phyloP scores from a whole-genome alignment of 2,329 filamentous ascomycete species.

The Alternaria burnsii region DNA sequence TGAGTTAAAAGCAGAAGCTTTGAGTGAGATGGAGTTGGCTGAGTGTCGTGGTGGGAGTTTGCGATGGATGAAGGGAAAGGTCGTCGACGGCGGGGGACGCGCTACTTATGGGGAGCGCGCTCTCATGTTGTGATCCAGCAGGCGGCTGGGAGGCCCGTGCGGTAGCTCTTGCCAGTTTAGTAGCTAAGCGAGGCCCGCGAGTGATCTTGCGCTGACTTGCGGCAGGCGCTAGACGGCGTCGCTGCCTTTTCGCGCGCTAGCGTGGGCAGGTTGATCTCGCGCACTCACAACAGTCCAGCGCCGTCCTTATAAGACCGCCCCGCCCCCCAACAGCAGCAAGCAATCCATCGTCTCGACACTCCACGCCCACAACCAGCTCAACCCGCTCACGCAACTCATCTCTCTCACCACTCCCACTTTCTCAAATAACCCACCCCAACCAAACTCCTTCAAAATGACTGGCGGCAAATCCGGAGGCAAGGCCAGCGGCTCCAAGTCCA shows the following conservation, averaged over 20 bases:
- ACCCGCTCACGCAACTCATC: constrained; percentile 23
- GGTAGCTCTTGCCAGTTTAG: constrained; percentile 33
- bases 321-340: constrained; percentile 50
- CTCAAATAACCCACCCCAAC: constrained; percentile 46
- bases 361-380: constrained; percentile 42
- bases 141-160: constrained; percentile 45
- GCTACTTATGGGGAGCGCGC: constrained; percentile 53
- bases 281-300: constrained; percentile 50
- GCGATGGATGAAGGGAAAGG: constrained; percentile 53
- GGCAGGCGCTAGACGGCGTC: constrained; percentile 25
- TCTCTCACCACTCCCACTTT: constrained; percentile 38
- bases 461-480: constrained; percentile 99
- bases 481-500: constrained; percentile 95
- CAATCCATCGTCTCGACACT: constrained; percentile 52
- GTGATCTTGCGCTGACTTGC: constrained; percentile 33
- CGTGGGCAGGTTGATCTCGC: constrained; percentile 50
- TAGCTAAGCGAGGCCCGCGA: constrained; percentile 35
- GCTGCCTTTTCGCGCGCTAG: constrained; percentile 41
- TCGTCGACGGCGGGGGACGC: constrained; percentile 53
- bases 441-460: constrained; percentile 84
- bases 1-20: constrained; percentile 19
- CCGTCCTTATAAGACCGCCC: constrained; percentile 52
- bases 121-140: constrained; percentile 52
- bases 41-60: constrained; percentile 45
- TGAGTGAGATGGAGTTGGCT: constrained; percentile 32